A percentile compares a stretch with the other conserved stretches of the same genome.
Conservation (phyloP, 2,329 filamentous ascomycete genomes). For the Hypoxylon sp. region DNA sequence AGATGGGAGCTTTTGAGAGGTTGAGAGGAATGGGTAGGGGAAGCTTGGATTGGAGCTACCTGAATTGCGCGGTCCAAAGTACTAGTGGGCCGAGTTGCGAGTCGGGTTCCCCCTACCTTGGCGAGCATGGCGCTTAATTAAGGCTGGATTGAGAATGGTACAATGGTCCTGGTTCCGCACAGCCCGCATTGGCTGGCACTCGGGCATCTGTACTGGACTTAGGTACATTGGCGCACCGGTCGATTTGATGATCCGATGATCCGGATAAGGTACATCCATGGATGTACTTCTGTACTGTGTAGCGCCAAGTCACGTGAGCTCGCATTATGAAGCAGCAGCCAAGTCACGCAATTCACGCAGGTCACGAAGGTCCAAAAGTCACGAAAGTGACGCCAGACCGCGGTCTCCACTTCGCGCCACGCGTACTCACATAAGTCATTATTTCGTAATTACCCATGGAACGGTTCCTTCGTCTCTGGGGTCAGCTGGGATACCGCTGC, state of each 20-base stretch:
- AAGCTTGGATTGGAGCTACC: slow-evolving; percentile 45
- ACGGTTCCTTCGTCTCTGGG: background rate
- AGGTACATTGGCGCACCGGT: too few relatives aligned
- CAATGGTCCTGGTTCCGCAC: too few relatives aligned
- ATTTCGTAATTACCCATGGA: slow-evolving; percentile 4
- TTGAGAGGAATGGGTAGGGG: slow-evolving; percentile 46
- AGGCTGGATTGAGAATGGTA: background rate
- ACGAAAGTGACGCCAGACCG: background rate
- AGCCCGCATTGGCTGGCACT: too few relatives aligned
- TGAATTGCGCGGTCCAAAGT: slow-evolving; percentile 43
- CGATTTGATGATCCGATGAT: slow-evolving; percentile 23
- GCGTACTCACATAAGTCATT: slow-evolving; percentile 5
- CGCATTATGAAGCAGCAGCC: too few relatives aligned
- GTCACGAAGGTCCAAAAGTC: background rate
- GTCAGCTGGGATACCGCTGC: slow-evolving; percentile 28
- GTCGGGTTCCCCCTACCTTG: too few relatives aligned
- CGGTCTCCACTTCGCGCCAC: slow-evolving; percentile 4
- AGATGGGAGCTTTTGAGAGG: slow-evolving; percentile 50
- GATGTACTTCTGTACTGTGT: background rate
- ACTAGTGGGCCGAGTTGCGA: slow-evolving; percentile 37
- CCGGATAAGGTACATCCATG: too few relatives aligned
- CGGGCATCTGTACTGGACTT: too few relatives aligned
- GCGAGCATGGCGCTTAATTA: slow-evolving; percentile 13
- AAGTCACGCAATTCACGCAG: background rate
- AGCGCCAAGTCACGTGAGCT: background rate